Evolutionary conservation across 306 rosid species (phyloP), one percentile per base, ranked within the genome.

Genomic region (cucumber (Cucumis sativus)): DNA sequence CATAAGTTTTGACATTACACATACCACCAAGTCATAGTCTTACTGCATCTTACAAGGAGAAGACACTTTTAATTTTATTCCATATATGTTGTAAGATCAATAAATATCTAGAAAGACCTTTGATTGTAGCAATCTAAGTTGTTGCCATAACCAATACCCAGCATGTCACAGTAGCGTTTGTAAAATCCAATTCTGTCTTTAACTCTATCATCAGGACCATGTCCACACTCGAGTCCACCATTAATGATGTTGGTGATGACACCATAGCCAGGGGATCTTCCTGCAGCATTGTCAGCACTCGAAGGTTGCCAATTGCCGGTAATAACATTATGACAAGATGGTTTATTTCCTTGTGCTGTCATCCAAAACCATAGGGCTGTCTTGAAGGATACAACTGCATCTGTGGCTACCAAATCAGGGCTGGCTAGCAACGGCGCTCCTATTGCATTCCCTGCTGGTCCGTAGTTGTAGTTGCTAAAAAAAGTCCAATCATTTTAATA

Each of bases 341-440:
- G 97, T 82, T 91, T 91, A 79, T 83, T 87, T 49, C 57, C 82
- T 30, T 89, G 93, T 30, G 88, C 59, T 10, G 92, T 91, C 93
- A 91, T 89, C 97, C 97, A 91, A 55, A 91, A 91, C 96, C 93
- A 91, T 8, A 91, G 7, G 13, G 93, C 93, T 11, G 93, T 80
- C 77, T 82, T 91, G 84, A 91, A 91, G 11, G 96, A 79, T 8
- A 85, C 72, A 0, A 55, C 55, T 6, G 93, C 28, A 51, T 88
- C 68, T 5, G 88, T 78, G 8, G 91, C 83, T 0, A 91, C 93
- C 7, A 80, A 57, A 49, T 89, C 88, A 0, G 97, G 97, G 78
- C 86, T 78, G 84, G 75, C 82, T 9, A 88, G 15, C 28, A 91
- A 72, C 57, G 86, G 84, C 73, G 21, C 20, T 0, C 33, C 18